Evolutionary conservation across 441 rosid species (phyloP).

Genomic region (Pelargonium australe): DNA sequence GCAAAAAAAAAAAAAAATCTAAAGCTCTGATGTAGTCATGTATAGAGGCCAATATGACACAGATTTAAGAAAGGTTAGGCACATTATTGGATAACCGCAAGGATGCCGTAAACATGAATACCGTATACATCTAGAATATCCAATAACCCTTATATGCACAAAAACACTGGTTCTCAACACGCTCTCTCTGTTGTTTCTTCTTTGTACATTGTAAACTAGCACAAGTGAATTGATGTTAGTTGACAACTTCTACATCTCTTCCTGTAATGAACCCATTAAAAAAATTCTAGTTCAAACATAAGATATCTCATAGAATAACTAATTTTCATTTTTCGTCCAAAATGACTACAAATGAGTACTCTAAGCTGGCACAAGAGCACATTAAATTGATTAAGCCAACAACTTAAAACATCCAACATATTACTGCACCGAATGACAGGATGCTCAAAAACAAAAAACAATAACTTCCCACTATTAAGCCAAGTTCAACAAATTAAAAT

Average conservation of each 20-base stretch:
- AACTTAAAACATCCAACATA: not conserved
- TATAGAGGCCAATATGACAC: not conserved
- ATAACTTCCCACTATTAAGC: not conserved
- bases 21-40: not conserved
- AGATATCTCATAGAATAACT: not conserved
- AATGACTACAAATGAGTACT: not conserved
- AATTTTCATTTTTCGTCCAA: not conserved
- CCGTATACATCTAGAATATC: no score
- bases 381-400: not conserved
- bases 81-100: not conserved
- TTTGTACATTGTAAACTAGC: not conserved
- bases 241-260: not conserved
- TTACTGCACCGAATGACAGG: not conserved
- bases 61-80: not conserved
- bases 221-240: not conserved
- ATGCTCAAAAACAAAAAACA: not conserved
- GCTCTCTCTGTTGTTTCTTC: not conserved
- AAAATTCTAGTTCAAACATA: not conserved
- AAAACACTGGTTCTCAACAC: not conserved
- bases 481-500: not conserved
- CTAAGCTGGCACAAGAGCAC: not conserved
- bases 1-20: not conserved
- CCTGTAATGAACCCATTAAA: not conserved
- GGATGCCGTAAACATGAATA: not conserved
- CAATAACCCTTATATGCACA: no score